Base-by-base conservation (phyloP, 208 protist species). In the Trichomonas gallinae region DNA sequence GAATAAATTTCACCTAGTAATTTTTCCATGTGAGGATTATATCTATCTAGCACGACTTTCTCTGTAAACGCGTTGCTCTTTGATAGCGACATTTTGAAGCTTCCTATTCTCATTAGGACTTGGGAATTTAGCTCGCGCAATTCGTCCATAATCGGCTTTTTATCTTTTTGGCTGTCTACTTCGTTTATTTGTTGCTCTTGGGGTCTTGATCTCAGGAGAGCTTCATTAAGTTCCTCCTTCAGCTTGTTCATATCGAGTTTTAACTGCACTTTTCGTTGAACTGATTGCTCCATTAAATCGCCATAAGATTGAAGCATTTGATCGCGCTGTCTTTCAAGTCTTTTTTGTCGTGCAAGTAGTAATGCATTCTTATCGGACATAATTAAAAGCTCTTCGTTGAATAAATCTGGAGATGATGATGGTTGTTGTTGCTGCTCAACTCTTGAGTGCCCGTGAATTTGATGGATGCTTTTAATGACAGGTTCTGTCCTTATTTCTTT, bases 11-110 rank as follows among this genome's bases (percentile, higher is more conserved):
- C 40, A 21, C 87, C 87, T 17, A 93, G 87, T 26, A 44, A 10
- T 40, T 93, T 93, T 93, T 93, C 87, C 87, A 93, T 93, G n/a
- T 51, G 23, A 48, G 87, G 87, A 17, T 48, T 93, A 58, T 93
- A 93, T 38, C 87, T 4, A 51, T 48, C 40, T 23, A 93, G 15
- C 34, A 93, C 87, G 38, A 44, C 87, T 93, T 93, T 93, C 46
- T 93, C 44, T 34, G 13, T 48, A 51, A 48, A 51, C 2, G 87
- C 87, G 38, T n/a, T 23, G 31, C 26, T 40, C 13, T 48, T 51
- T 10, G 40, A 51, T 38, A 51, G 42, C 0, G 44, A 48, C 44
- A 93, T 93, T 26, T 93, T 93, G 44, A 93, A 93, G 44, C 44
- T 51, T 38, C 13, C 26, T 17, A 93, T 93, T 38, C 87, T 38